Percentiles rank a stretch among this genome's conserved stretches.
Conservation (phyloP, 306 rosid species). For the peach (Prunus persica) region DNA sequence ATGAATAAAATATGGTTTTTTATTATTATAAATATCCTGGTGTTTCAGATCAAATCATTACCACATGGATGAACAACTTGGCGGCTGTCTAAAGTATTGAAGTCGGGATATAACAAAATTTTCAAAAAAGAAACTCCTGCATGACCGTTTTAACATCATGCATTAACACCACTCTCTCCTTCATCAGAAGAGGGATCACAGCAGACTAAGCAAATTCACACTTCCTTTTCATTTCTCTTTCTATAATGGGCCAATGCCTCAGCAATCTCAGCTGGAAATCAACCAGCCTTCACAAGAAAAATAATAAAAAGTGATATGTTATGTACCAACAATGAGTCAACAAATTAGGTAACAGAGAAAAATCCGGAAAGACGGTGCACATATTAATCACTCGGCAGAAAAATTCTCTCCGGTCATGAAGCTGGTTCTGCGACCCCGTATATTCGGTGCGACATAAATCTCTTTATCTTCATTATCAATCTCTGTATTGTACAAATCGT, state of each 20-base stretch:
- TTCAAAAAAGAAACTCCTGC: background rate
- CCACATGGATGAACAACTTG: too few relatives aligned
- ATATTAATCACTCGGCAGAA: background rate
- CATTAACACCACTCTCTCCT: background rate
- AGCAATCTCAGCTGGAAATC: background rate
- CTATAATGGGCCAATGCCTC: background rate
- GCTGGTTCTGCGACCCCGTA: background rate
- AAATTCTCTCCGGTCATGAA: background rate
- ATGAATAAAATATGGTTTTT: background rate
- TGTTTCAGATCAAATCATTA: too few relatives aligned
- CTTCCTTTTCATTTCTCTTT: background rate
- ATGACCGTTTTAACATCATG: background rate
- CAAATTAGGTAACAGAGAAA: background rate
- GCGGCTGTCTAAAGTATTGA: too few relatives aligned
- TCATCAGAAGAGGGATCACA: background rate
- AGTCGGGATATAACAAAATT: too few relatives aligned
- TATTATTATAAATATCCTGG: too few relatives aligned
- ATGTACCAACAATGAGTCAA: background rate
- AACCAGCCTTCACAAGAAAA: background rate
- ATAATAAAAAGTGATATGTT: background rate
- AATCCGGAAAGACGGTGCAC: background rate
- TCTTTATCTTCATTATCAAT: slow-evolving; percentile 25
- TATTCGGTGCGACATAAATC: background rate
- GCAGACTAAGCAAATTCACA: background rate
- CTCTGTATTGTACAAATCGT: slow-evolving; percentile 59